Evolutionary conservation across 257 asterid genomes (phyloP).

Genomic region (Echium plantagineum): DNA sequence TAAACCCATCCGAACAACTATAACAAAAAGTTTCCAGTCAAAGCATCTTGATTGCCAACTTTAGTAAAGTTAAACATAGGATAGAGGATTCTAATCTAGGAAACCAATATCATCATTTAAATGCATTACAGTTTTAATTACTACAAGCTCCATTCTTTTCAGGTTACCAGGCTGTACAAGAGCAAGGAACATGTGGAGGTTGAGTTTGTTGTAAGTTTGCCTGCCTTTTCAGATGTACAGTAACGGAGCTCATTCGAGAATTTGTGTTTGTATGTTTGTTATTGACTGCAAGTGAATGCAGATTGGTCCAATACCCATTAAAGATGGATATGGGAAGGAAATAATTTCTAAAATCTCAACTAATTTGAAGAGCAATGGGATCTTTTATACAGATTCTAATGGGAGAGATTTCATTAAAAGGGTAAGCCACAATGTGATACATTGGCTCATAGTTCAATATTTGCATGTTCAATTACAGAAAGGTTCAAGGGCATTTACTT

Average conservation of each 20-base stretch:
- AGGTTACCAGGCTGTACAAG: constrained; percentile 88
- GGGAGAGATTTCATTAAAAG: constrained; percentile 78
- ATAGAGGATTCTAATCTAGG: no score
- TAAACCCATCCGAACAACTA: no score
- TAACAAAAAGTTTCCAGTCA: no score
- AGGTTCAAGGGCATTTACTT: background rate
- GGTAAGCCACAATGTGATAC: constrained; percentile 22
- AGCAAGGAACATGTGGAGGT: constrained; percentile 80
- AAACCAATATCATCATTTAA: background rate
- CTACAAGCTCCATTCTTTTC: constrained; percentile 13
- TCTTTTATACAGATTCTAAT: constrained; percentile 72
- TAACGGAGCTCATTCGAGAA: background rate
- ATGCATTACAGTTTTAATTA: background rate
- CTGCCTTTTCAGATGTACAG: background rate
- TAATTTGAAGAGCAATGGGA: constrained; percentile 45
- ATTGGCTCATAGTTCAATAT: no score
- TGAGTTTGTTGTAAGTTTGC: constrained; percentile 61
- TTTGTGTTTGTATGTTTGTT: background rate
- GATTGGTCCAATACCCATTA: constrained; percentile 94
- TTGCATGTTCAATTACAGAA: background rate
- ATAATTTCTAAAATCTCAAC: constrained; percentile 54
- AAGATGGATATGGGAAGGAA: constrained; percentile 73
- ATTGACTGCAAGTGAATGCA: constrained; percentile 14
- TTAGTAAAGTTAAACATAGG: no score
- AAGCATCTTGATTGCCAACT: no score